Conservation (phyloP, 2,329 filamentous ascomycete species). For the Colletotrichum incanum region DNA sequence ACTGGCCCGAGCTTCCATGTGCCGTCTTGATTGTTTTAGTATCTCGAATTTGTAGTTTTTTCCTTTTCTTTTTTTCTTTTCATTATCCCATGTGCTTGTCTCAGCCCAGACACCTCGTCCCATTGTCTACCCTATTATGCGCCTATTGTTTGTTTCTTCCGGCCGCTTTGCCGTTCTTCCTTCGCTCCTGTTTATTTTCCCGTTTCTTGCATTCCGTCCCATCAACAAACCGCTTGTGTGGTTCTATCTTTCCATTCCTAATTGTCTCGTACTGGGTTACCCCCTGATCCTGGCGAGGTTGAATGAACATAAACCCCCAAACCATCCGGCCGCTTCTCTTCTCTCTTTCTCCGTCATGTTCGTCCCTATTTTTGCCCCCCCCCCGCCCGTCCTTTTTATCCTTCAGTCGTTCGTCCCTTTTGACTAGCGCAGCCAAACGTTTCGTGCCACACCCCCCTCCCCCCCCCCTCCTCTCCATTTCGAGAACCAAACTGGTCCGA, state of each 20-base stretch:
- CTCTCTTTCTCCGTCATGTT: conserved; percentile 11
- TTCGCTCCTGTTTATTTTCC: conserved; percentile 29
- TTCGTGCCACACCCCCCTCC: not conserved
- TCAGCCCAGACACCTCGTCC: conserved; percentile 12
- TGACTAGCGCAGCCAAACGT: not conserved
- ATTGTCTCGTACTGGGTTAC: not conserved
- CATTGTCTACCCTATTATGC: not conserved
- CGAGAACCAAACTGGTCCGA: not conserved
- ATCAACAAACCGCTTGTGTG: not conserved
- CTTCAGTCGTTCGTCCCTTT: not conserved
- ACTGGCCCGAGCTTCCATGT: conserved; percentile 22
- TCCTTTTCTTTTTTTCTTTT: not conserved
- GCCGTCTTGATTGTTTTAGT: conserved; percentile 19
- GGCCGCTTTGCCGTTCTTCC: conserved; percentile 19
- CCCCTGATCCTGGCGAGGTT: conserved; percentile 25
- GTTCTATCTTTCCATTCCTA: conserved; percentile 6
- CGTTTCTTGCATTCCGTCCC: conserved; percentile 19
- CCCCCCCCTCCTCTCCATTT: not conserved
- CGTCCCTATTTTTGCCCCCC: conserved; percentile 10
- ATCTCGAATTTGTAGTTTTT: not conserved
- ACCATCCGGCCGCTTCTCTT: conserved; percentile 10
- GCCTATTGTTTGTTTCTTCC: conserved; percentile 24
- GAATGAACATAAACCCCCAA: conserved; percentile 20
- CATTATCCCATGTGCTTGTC: not conserved
- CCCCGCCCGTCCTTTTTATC: not conserved